A percentile compares a stretch with the other conserved stretches of the same genome.
Conservation (phyloP, 1,284 basidiomycete genomes). For the Heterobasidion parviporum region DNA sequence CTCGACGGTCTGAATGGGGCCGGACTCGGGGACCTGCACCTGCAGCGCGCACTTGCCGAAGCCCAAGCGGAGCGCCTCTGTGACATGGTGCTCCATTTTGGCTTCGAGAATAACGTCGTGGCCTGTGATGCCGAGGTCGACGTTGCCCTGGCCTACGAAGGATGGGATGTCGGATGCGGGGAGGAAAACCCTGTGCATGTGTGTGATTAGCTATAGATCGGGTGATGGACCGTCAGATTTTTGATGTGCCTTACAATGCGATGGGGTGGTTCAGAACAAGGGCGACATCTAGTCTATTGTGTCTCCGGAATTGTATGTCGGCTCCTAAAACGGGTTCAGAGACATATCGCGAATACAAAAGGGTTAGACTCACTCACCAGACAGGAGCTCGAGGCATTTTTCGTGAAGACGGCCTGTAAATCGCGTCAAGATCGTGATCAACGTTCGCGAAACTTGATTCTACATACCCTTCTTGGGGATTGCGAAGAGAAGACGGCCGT, state of each 20-base stretch:
- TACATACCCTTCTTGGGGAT: conserved; percentile 92
- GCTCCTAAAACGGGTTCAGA: conserved; percentile 50
- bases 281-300: conserved; percentile 86
- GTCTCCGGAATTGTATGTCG: conserved; percentile 92
- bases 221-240: no score
- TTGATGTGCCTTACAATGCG: conserved; percentile 56
- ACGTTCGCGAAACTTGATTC: not conserved
- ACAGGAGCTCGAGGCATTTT: conserved; percentile 81
- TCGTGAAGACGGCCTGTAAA: conserved; percentile 80
- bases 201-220: conserved; percentile 4
- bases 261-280: conserved; percentile 91
- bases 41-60: conserved; percentile 95
- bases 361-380: conserved; percentile 40
- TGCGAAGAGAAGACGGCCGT: conserved; percentile 82
- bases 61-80: conserved; percentile 78
- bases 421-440: conserved; percentile 5
- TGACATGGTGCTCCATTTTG: conserved; percentile 68
- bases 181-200: conserved; percentile 77
- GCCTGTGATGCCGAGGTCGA: conserved; percentile 90
- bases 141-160: conserved; percentile 96
- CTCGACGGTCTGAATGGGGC: conserved; percentile 64
- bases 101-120: conserved; percentile 97
- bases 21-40: conserved; percentile 87
- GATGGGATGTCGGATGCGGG: conserved; percentile 97
- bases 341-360: not conserved